Evolutionary conservation across 306 rosid species (phyloP).

Genomic region (Pterocarpus macrocarpus): DNA sequence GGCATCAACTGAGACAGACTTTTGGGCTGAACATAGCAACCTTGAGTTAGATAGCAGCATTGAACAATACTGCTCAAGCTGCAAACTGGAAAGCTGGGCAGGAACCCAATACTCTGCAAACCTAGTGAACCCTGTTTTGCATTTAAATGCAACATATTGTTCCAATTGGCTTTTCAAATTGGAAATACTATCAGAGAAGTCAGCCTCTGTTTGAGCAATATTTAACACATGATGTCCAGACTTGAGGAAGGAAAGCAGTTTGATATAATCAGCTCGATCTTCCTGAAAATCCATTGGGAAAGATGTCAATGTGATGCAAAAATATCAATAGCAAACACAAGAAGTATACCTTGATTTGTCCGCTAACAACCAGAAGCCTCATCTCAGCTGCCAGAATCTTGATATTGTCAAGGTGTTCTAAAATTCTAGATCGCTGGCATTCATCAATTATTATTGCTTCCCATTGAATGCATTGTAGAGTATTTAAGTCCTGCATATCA

Average conservation of each 20-base stretch:
- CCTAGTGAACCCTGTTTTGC: constrained; percentile 42
- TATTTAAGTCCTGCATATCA: constrained; percentile 51
- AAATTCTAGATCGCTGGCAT: constrained; percentile 51
- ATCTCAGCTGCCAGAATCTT: constrained; percentile 42
- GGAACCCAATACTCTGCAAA: constrained; percentile 65
- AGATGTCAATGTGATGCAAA: constrained; percentile 33
- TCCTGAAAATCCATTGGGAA: constrained; percentile 50
- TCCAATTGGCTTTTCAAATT: constrained; percentile 50
- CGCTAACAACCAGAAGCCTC: constrained; percentile 51
- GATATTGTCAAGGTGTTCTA: constrained; percentile 40
- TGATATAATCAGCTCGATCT: constrained; percentile 46
- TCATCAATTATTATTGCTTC: constrained; percentile 59
- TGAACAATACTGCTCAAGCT: constrained; percentile 63
- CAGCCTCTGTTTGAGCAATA: constrained; percentile 22
- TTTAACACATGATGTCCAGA: constrained; percentile 36
- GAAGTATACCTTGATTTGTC: constrained; percentile 57
- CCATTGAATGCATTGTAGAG: constrained; percentile 47
- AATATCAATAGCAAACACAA: constrained; percentile 37
- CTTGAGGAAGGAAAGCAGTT: constrained; percentile 53
- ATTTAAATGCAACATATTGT: constrained; percentile 49
- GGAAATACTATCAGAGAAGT: constrained; percentile 42
- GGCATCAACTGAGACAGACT: constrained; percentile 39
- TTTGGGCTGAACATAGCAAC: constrained; percentile 52
- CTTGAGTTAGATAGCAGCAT: constrained; percentile 52
- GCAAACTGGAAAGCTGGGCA: constrained; percentile 57